Evolutionary conservation across 495 filamentous ascomycete species (phyloP), one percentile per base, ranked within the genome.

Genomic region (Neurospora tetraspora): DNA sequence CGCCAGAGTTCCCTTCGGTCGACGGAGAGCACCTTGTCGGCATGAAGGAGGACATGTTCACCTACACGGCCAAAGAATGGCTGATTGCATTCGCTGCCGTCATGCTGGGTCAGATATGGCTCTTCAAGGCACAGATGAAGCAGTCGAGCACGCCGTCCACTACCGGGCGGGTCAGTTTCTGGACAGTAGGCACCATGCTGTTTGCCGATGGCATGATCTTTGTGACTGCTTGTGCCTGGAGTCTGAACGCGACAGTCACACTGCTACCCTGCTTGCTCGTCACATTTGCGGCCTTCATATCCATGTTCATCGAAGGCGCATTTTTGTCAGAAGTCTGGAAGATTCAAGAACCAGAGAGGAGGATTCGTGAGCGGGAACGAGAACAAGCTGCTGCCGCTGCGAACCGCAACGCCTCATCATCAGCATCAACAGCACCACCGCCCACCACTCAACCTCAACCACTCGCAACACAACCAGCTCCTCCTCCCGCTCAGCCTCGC

Each of bases 91-190:
- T 93, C 74, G 89, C 89, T 12, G 79, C 84, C 20, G 81, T 92
- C 4, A 82, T 93, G 61, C 87, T 88, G 74, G 88, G 82, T 1
- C 93, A 98, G 78, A 86, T 97, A 23, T 84, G 88, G 70, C 82
- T 97, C 11, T 86, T 96, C 65, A 88, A 95, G 74, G 82, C 88
- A 65, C 96, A 99, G 81, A 91, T 96, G 83, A 95, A 94, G 79
- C 93, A 98, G 75, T 89, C 94, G 5, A 93, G 89, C 39, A 99
- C 96, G 6, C 95, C 96, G n/a, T 98, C 94, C 2, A 99, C 95
- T 0, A 85, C 93, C 59, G 95, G 93, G 74, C 89, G 96, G 18
- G 88, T 98, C 79, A 97, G 95, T 83, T 93, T 97, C 80, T 94
- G 91, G 80, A 95, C 93, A 0, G 88, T 94, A 73, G 88, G 88